phyloP scores from a whole-genome alignment of 2,329 filamentous ascomycete genomes.

The Colletotrichum orchidophilum region DNA sequence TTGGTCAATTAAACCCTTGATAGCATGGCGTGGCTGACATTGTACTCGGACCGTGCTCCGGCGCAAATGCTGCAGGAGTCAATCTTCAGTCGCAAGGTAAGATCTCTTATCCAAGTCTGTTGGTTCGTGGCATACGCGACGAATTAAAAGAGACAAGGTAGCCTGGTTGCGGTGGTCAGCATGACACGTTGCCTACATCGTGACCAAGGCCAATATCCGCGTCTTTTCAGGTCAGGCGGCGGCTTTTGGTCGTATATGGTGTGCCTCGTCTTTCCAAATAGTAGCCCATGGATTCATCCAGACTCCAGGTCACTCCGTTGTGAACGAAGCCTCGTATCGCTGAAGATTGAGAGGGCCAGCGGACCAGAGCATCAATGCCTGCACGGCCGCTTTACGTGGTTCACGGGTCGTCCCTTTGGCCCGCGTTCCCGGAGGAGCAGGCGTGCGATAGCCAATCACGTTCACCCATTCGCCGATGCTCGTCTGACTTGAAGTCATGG shows the following conservation, averaged over 20 bases:
- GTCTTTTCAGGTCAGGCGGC: constrained; percentile 4
- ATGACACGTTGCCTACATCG: constrained; percentile 22
- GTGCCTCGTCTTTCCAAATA: neutral
- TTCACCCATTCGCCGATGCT: constrained; percentile 88
- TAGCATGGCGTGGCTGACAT: neutral
- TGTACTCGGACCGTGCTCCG: constrained; percentile 4
- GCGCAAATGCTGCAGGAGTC: neutral
- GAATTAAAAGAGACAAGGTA: neutral
- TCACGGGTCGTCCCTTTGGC: constrained; percentile 24
- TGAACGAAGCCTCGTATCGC: constrained; percentile 32
- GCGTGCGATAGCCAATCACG: constrained; percentile 80
- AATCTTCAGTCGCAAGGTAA: neutral
- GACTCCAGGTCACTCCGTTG: neutral
- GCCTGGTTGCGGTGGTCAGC: constrained; percentile 11
- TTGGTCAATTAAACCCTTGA: neutral
- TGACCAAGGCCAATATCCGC: neutral
- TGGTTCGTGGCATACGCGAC: neutral
- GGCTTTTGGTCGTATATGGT: neutral
- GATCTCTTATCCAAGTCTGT: neutral
- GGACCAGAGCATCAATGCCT: constrained; percentile 82
- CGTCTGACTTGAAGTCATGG: constrained; percentile 69
- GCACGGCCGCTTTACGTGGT: constrained; percentile 58
- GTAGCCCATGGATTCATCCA: neutral
- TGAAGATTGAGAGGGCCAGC: constrained; percentile 77
- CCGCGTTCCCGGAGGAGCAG: constrained; percentile 27